Evolutionary conservation across 768 basidiomycete species (phyloP), one percentile per base, ranked within the genome.

Genomic region (Leccinum longicurvipes): DNA sequence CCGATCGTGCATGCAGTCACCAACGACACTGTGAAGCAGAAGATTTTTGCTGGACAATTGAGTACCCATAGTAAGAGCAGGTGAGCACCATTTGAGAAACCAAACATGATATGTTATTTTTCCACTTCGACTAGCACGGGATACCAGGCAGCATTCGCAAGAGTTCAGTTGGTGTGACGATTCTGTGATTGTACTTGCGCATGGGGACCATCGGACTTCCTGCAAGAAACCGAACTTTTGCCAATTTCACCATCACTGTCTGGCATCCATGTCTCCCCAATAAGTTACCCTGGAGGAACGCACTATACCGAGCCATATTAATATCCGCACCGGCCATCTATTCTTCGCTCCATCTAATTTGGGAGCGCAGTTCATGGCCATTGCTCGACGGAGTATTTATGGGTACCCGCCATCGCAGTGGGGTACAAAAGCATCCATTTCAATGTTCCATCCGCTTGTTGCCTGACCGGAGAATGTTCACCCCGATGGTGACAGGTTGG

Each of bases 301-400:
- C 19, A 3, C 24, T n/a, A 10, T 29, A 31, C 17, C 12, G 6
- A 29, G 15, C n/a, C 46, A 42, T 61, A 23, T 48, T 45, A 19
- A 19, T 44, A 53, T 51, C 47, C 10, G 23, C 25, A 2, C 14
- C 10, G 10, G 39, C 19, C 17, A 41, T 41, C 19, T 39, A 39
- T 3, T 3, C 10, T 14, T 39, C 8, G 15, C 41, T 25, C 8
- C 47, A 47, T 49, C 24, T 51, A 50, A 36, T 34, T 32, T 45
- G 45, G 32, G 34, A 44, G 29, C 53, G 48, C 51, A 44, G 17
- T 25, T n/a, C 3, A 39, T 17, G 19, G 17, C 10, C 14, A 19
- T 44, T 31, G 24, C 29, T 47, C 29, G 23, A 24, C 39, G 12
- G 21, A 25, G 45, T 65, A 59, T 65, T 54, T 55, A 59, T 63